Evolutionary conservation across 2,329 filamentous ascomycete species (phyloP).

Genomic region (Aspergillus novofumigatus): DNA sequence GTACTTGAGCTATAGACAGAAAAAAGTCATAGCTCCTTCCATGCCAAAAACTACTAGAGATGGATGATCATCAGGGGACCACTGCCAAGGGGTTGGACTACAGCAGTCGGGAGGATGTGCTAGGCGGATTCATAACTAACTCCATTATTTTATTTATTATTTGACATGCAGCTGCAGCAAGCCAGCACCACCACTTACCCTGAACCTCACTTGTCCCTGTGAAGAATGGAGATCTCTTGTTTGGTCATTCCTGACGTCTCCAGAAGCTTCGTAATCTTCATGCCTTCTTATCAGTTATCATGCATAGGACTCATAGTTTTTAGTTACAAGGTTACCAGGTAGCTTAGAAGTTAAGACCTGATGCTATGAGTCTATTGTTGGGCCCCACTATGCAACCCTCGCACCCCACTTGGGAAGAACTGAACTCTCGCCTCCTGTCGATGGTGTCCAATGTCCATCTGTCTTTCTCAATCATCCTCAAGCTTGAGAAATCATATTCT

Average conservation of each 20-base stretch:
- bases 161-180: conserved; percentile 1
- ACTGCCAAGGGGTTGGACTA: background rate
- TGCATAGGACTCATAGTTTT: too few relatives aligned
- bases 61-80: conserved; percentile 8
- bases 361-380: background rate
- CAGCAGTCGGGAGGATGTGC: background rate
- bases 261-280: conserved; percentile 12
- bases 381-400: background rate
- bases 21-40: background rate
- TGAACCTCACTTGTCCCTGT: background rate
- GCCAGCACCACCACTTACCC: background rate
- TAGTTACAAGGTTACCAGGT: too few relatives aligned
- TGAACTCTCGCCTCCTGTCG: background rate
- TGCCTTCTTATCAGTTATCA: background rate
- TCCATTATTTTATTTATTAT: background rate
- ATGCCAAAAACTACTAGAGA: background rate
- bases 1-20: too few relatives aligned
- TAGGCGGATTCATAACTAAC: conserved; percentile 4
- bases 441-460: background rate
- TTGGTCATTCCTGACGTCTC: conserved; percentile 1
- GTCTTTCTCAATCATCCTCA: too few relatives aligned
- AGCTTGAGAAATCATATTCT: background rate
- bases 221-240: background rate
- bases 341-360: too few relatives aligned
- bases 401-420: conserved; percentile 1